Percentiles rank a stretch among this genome's conserved stretches.
Evolutionary conservation across 306 rosid species (phyloP).

Genomic region (Psophocarpus tetragonolobus): DNA sequence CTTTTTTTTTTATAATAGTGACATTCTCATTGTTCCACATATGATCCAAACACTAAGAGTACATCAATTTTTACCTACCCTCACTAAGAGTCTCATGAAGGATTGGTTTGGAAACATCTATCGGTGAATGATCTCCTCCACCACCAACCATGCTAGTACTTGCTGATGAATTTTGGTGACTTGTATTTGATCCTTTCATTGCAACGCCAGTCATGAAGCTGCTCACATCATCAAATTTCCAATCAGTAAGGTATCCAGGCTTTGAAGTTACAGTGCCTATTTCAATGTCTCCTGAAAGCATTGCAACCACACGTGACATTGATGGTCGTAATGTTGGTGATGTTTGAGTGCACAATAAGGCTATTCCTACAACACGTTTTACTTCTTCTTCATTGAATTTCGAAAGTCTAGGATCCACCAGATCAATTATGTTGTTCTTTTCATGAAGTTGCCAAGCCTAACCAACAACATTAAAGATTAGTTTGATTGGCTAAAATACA

Average conservation of each 20-base stretch:
- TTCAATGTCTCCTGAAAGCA: conserved; percentile 70
- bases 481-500: too few relatives aligned
- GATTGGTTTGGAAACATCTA: conserved; percentile 25
- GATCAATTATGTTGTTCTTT: conserved; percentile 38
- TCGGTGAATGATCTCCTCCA: conserved; percentile 30
- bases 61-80: conserved; percentile 40
- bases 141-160: conserved; percentile 42
- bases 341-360: conserved; percentile 68
- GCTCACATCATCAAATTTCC: conserved; percentile 58
- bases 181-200: conserved; percentile 34
- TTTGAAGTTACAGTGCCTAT: conserved; percentile 51
- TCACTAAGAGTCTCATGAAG: conserved; percentile 28
- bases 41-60: not conserved
- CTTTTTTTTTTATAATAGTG: not conserved
- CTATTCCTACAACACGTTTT: conserved; percentile 49
- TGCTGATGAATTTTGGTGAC: conserved; percentile 34
- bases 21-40: not conserved
- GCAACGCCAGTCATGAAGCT: conserved; percentile 27
- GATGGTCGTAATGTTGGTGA: conserved; percentile 59
- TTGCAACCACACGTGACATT: conserved; percentile 76
- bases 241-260: conserved; percentile 71
- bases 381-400: conserved; percentile 51
- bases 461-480: not conserved
- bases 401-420: conserved; percentile 51
- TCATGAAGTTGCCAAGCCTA: conserved; percentile 79